These are phyloP conservation scores for Crinitomyces ghanaensis DNA, from an alignment of 805 yeast genomes.

Conservation along the genomic window DNA sequence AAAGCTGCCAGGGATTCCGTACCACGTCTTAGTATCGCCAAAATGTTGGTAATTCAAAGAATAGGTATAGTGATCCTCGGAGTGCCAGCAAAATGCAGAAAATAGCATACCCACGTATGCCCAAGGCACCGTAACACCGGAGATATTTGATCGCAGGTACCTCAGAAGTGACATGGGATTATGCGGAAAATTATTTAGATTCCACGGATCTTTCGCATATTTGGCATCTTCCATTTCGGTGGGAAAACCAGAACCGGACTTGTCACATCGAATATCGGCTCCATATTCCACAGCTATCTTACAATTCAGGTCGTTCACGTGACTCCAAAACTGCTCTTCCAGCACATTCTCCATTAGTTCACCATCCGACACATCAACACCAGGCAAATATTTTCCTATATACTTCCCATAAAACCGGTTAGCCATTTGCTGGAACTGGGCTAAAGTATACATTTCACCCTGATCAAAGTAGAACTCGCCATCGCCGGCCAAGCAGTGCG, in stretches of 20 bases:
- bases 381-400: slow-evolving; percentile 21
- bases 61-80: slow-evolving; percentile 85
- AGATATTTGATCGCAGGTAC: slow-evolving; percentile 31
- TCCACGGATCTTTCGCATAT: slow-evolving; percentile 29
- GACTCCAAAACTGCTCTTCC: slow-evolving; percentile 28
- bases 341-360: slow-evolving; percentile 15
- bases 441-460: slow-evolving; percentile 41
- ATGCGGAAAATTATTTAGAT: slow-evolving; percentile 27
- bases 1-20: slow-evolving; percentile 65
- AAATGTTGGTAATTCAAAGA: slow-evolving; percentile 87
- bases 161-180: slow-evolving; percentile 25
- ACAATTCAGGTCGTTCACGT: slow-evolving; percentile 21
- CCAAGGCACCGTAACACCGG: slow-evolving; percentile 97
- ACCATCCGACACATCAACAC: slow-evolving; percentile 10
- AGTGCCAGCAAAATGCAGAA: slow-evolving; percentile 94
- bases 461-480: slow-evolving; percentile 86
- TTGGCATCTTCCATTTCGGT: slow-evolving; percentile 20
- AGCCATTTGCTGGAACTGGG: slow-evolving; percentile 50
- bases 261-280: slow-evolving; percentile 29
- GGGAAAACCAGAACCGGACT: slow-evolving; percentile 30
- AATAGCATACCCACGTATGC: slow-evolving; percentile 79
- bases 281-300: slow-evolving; percentile 30
- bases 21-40: slow-evolving; percentile 90
- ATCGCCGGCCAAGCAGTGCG: slow-evolving; percentile 71
- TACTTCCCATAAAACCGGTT: slow-evolving; percentile 35